phyloP scores from a whole-genome alignment of 1,284 basidiomycete genomes.

The Pseudomicrostroma phylloplanum region DNA sequence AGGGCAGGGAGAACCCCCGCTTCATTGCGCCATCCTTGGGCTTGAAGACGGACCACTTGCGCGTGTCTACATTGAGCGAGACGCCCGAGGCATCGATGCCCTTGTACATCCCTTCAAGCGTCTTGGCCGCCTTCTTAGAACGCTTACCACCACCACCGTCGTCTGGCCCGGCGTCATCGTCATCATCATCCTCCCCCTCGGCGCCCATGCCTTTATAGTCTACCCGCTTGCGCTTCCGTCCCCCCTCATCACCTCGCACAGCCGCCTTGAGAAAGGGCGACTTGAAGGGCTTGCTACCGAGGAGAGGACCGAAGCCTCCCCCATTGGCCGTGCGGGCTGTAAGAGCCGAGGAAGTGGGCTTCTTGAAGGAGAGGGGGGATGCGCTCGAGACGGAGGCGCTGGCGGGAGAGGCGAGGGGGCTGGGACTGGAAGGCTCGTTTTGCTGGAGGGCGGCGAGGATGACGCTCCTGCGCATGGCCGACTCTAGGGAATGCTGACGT shows the following conservation, averaged over 20 bases:
- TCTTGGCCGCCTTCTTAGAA: conserved; percentile 13
- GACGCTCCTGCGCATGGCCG: conserved; percentile 8
- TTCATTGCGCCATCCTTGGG: conserved; percentile 38
- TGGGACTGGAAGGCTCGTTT: conserved; percentile 1
- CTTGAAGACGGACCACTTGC: conserved; percentile 40
- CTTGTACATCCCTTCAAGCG: conserved; percentile 45
- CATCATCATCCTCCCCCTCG: conserved; percentile 24
- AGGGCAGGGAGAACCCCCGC: conserved; percentile 71
- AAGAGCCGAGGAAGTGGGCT: background rate
- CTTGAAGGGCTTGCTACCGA: conserved; percentile 46
- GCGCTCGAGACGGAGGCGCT: background rate
- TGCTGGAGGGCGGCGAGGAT: conserved; percentile 8
- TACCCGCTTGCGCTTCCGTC: conserved; percentile 41
- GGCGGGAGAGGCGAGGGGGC: background rate
- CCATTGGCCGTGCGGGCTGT: conserved; percentile 1
- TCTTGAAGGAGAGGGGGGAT: background rate
- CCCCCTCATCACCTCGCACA: conserved; percentile 18
- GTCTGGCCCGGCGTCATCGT: conserved; percentile 15
- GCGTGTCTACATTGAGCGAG: conserved; percentile 42
- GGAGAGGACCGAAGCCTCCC: conserved; percentile 14
- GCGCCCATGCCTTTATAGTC: conserved; percentile 44
- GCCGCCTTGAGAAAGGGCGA: conserved; percentile 29
- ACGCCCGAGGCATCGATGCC: conserved; percentile 44
- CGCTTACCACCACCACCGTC: conserved; percentile 18
- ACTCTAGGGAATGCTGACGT: background rate